A percentile compares a stretch with the other conserved stretches of the same genome.
These are phyloP conservation scores for Ambrosiella cleistominuta DNA, from an alignment of 2,329 filamentous ascomycete genomes.

Conservation along the genomic window DNA sequence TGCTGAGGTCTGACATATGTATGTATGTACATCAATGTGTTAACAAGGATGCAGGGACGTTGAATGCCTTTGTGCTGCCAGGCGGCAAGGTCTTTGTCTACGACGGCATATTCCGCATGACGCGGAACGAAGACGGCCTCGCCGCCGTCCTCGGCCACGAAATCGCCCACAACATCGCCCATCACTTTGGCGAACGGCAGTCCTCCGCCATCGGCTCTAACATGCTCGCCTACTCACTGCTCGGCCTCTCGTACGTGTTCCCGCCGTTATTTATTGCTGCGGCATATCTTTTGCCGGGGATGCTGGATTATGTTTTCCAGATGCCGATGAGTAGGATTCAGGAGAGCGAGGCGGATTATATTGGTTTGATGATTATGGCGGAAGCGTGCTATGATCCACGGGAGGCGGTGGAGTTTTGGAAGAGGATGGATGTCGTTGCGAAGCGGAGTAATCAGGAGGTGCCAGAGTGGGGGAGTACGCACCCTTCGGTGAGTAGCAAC, in stretches of 20 bases:
- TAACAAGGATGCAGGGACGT: slow-evolving; percentile 23
- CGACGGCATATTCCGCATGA: slow-evolving; percentile 53
- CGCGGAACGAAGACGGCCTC: slow-evolving; percentile 47
- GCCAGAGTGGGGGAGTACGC: slow-evolving; percentile 59
- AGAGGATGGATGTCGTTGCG: slow-evolving; percentile 40
- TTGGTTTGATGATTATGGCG: slow-evolving; percentile 69
- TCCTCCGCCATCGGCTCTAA: slow-evolving; percentile 35
- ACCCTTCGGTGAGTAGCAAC: slow-evolving; percentile 44
- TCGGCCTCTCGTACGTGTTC: slow-evolving; percentile 29
- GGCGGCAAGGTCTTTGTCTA: slow-evolving; percentile 69
- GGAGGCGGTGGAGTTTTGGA: slow-evolving; percentile 49
- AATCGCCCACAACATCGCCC: slow-evolving; percentile 58
- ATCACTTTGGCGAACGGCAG: slow-evolving; percentile 48
- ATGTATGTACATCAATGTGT: slow-evolving; percentile 1
- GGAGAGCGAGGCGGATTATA: slow-evolving; percentile 64
- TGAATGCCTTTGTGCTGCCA: slow-evolving; percentile 63
- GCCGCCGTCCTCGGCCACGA: slow-evolving; percentile 65
- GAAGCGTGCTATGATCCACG: slow-evolving; percentile 59
- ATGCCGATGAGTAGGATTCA: slow-evolving; percentile 53
- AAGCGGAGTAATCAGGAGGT: slow-evolving; percentile 27
- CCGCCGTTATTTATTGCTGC: slow-evolving; percentile 25
- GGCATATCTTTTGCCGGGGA: slow-evolving; percentile 28
- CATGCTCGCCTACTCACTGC: slow-evolving; percentile 31
- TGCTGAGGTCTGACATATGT: background rate
- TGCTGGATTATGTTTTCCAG: slow-evolving; percentile 46